Evolutionary conservation across 345 rosid species (phyloP).

Genomic region (Syzygium oleosum): DNA sequence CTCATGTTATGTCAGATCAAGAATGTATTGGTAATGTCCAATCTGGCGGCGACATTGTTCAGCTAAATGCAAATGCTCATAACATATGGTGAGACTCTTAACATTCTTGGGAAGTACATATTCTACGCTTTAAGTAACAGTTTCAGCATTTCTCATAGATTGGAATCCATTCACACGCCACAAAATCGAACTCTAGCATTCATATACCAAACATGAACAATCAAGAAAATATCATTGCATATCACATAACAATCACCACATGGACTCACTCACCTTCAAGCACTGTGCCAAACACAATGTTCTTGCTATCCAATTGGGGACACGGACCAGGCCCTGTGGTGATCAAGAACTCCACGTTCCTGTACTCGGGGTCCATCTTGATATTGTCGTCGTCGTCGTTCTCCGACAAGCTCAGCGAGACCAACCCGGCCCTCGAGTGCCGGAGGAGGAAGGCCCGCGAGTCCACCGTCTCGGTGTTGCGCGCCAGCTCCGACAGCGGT

Average conservation of each 20-base stretch:
- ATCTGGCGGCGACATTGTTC: neutral
- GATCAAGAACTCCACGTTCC: constrained; percentile 86
- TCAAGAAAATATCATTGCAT: neutral
- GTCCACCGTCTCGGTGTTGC: constrained; percentile 63
- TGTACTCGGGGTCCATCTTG: constrained; percentile 58
- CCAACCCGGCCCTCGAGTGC: constrained; percentile 58
- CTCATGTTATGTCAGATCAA: neutral
- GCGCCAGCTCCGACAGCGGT: constrained; percentile 24
- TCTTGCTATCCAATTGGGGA: constrained; percentile 63
- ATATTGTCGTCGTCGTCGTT: constrained; percentile 78
- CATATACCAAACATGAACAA: neutral
- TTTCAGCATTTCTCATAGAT: neutral
- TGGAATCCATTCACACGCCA: neutral
- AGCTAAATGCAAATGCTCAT: neutral
- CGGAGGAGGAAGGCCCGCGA: constrained; percentile 52
- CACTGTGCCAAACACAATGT: constrained; percentile 87
- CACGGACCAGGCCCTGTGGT: constrained; percentile 90
- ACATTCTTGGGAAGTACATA: too few relatives aligned
- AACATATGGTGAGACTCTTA: neutral
- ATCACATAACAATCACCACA: neutral
- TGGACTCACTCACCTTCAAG: constrained; percentile 52
- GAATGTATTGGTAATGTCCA: neutral
- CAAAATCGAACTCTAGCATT: neutral
- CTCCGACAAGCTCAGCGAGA: constrained; percentile 73
- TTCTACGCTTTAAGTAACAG: neutral